phyloP scores from a whole-genome alignment of 2,329 filamentous ascomycete genomes.

The Drechmeria coniospora region DNA sequence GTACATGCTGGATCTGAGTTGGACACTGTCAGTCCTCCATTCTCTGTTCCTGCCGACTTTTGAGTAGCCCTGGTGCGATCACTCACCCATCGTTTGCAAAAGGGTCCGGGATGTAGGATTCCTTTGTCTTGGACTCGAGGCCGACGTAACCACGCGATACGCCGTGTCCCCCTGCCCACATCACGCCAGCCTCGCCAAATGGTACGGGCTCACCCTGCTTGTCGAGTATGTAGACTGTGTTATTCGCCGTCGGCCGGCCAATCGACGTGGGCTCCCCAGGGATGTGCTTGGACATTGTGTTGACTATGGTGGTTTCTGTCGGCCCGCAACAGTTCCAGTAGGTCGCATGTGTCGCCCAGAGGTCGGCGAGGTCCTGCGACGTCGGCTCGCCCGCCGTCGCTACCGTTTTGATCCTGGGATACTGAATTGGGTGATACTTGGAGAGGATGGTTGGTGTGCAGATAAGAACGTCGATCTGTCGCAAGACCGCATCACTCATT shows the following conservation, averaged over 20 bases:
- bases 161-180: conserved; percentile 42
- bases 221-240: conserved; percentile 37
- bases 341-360: conserved; percentile 32
- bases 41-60: conserved; percentile 2
- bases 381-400: conserved; percentile 42
- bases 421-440: conserved; percentile 29
- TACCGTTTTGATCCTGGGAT: conserved; percentile 34
- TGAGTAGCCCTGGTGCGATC: not conserved
- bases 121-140: conserved; percentile 31
- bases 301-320: conserved; percentile 44
- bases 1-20: conserved; percentile 37
- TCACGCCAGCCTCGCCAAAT: conserved; percentile 31
- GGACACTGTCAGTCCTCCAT: too few relatives aligned
- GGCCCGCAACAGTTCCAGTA: conserved; percentile 45
- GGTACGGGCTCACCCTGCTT: conserved; percentile 26
- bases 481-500: not conserved
- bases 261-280: conserved; percentile 33
- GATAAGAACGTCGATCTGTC: conserved; percentile 36
- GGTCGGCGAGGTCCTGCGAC: conserved; percentile 33
- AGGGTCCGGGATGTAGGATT: conserved; percentile 32
- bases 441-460: conserved; percentile 39
- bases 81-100: conserved; percentile 35
- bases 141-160: conserved; percentile 41
- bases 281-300: conserved; percentile 36
- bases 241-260: conserved; percentile 40